Conservation (phyloP, 305 asterid species). For the Solanum hybrid region DNA sequence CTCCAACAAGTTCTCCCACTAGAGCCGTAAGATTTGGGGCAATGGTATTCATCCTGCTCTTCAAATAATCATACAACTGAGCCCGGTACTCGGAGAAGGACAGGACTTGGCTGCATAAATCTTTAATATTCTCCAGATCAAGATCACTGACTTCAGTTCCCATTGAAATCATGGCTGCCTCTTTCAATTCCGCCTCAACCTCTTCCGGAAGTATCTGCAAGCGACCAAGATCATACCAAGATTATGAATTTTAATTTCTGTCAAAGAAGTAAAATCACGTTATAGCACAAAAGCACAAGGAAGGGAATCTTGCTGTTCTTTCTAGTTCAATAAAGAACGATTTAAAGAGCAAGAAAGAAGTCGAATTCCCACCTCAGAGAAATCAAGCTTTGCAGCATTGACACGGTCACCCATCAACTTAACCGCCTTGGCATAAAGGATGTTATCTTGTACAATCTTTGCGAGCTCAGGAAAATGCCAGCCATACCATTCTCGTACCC, state of each 20-base stretch:
- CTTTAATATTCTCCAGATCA: conserved; percentile 83
- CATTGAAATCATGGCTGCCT: conserved; percentile 84
- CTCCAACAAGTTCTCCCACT: conserved; percentile 96
- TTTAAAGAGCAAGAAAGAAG: not conserved
- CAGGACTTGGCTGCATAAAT: conserved; percentile 83
- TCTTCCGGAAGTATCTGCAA: conserved; percentile 68
- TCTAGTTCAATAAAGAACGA: not conserved
- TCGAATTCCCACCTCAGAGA: conserved; percentile 40
- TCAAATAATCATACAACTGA: conserved; percentile 73
- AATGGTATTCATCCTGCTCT: conserved; percentile 89
- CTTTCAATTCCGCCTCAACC: conserved; percentile 73
- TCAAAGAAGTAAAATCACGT: not conserved
- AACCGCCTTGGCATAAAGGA: conserved; percentile 67
- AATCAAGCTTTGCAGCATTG: conserved; percentile 79
- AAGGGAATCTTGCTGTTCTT: not conserved
- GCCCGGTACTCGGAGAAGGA: conserved; percentile 89
- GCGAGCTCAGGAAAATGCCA: conserved; percentile 99
- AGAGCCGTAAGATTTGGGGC: conserved; percentile 97
- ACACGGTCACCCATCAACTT: conserved; percentile 85
- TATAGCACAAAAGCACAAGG: not conserved
- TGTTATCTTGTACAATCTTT: conserved; percentile 76
- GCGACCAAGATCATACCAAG: not conserved
- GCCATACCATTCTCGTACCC: conserved; percentile 97
- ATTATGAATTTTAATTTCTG: not conserved
- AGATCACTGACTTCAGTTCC: conserved; percentile 96